These are phyloP conservation scores for Canavalia gladiata DNA, from an alignment of 306 rosid species.

Conservation along the genomic window DNA sequence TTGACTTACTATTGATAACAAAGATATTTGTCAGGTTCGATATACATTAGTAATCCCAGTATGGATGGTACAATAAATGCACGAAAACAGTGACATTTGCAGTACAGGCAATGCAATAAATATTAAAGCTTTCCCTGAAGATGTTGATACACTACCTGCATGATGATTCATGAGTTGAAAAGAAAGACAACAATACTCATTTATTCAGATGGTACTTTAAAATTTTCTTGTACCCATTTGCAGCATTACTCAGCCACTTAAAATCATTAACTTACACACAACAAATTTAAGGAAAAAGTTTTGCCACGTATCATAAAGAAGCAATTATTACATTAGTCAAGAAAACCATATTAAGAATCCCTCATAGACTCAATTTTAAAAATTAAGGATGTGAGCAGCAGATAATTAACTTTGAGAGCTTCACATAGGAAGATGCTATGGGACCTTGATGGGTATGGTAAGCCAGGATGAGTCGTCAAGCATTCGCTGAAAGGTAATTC, in stretches of 20 bases:
- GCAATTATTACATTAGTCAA: neutral
- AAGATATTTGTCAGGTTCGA: neutral
- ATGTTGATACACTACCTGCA: slow-evolving; percentile 23
- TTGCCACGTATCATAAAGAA: slow-evolving; percentile 12
- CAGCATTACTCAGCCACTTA: slow-evolving; percentile 18
- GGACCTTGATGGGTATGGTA: neutral
- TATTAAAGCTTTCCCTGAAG: slow-evolving; percentile 20
- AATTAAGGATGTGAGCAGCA: slow-evolving; percentile 21
- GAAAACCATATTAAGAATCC: slow-evolving; percentile 17
- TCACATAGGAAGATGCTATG: neutral
- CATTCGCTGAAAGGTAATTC: slow-evolving; percentile 11
- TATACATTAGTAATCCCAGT: neutral
- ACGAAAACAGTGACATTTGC: slow-evolving; percentile 11
- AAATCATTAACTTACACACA: neutral
- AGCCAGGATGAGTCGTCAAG: slow-evolving; percentile 1
- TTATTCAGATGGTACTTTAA: slow-evolving; percentile 5
- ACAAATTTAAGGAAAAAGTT: slow-evolving; percentile 17
- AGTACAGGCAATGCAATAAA: slow-evolving; percentile 19
- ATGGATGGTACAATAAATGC: slow-evolving; percentile 18
- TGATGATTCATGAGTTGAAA: slow-evolving; percentile 20
- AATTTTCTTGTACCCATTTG: neutral
- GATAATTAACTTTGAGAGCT: slow-evolving; percentile 33
- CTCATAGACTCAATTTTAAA: neutral
- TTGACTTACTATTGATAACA: neutral
- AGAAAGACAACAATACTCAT: slow-evolving; percentile 32